Conservation (phyloP, 1,284 basidiomycete genomes). For the Naganishia cerealis region DNA sequence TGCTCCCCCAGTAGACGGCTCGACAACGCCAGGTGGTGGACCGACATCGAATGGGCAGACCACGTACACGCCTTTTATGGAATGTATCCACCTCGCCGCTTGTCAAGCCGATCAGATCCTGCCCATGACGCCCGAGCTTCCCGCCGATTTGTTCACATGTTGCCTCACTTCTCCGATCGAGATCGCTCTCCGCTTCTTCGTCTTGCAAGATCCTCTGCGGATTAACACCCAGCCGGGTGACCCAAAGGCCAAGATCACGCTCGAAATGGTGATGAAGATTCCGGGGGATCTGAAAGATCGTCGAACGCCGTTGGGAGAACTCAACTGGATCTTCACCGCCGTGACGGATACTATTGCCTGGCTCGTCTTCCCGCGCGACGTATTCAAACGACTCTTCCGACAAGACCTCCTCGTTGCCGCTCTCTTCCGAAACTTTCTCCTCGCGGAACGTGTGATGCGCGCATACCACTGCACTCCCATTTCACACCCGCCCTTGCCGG, state of each 20-base stretch:
- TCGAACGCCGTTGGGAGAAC: slow-evolving; percentile 89
- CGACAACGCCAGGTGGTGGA: slow-evolving; percentile 57
- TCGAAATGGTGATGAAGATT: slow-evolving; percentile 91
- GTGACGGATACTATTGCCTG: slow-evolving; percentile 99
- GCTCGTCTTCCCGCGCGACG: slow-evolving; percentile 90
- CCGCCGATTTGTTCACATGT: slow-evolving; percentile 95
- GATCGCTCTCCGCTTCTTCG: slow-evolving; percentile 90
- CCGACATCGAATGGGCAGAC: slow-evolving; percentile 52
- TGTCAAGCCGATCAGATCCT: slow-evolving; percentile 88
- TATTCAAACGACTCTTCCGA: slow-evolving; percentile 90
- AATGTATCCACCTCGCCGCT: slow-evolving; percentile 92
- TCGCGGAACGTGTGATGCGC: slow-evolving; percentile 97
- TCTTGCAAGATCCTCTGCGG: slow-evolving; percentile 77
- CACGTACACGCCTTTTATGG: slow-evolving; percentile 66
- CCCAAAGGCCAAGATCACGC: slow-evolving; percentile 60
- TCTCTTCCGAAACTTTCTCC: slow-evolving; percentile 91
- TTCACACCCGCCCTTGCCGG: slow-evolving; percentile 84
- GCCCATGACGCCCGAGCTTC: slow-evolving; percentile 92
- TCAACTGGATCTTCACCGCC: slow-evolving; percentile 99
- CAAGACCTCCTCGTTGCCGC: slow-evolving; percentile 95
- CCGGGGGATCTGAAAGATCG: slow-evolving; percentile 96
- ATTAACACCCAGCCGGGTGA: slow-evolving; percentile 60
- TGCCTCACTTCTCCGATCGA: slow-evolving; percentile 98
- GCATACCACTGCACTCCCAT: slow-evolving; percentile 96
- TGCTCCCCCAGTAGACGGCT: slow-evolving; percentile 36